Percentiles rank a stretch among this genome's conserved stretches.
Evolutionary conservation across 23 red algal genomes (phyloP).

Genomic region (Agarophyton chilense): DNA sequence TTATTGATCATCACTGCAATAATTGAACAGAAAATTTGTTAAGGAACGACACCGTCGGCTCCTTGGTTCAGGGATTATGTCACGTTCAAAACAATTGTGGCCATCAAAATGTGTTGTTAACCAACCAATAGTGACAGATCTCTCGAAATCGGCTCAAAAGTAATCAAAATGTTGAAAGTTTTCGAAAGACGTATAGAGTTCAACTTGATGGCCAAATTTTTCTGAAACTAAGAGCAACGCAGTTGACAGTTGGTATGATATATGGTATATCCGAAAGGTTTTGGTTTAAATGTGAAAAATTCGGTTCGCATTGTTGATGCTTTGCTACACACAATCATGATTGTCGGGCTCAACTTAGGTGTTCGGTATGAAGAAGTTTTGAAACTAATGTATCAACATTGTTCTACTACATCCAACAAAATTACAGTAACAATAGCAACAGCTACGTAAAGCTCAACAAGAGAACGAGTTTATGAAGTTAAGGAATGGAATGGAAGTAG

Average conservation of each 20-base stretch:
- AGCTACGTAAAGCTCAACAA: conserved; percentile 8
- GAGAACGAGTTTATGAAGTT: neutral
- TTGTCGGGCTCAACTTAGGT: conserved; percentile 20
- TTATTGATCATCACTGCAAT: conserved; percentile 30
- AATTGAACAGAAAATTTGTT: neutral
- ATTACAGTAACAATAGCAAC: neutral
- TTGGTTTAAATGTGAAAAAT: neutral
- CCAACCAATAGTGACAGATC: neutral
- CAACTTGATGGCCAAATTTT: neutral
- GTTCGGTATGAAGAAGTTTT: conserved; percentile 17
- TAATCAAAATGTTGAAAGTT: neutral
- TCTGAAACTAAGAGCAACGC: neutral
- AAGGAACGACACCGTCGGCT: neutral
- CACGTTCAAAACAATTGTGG: neutral
- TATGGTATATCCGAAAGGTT: conserved; percentile 14
- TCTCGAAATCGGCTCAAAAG: neutral
- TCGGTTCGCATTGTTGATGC: neutral
- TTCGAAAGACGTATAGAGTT: neutral
- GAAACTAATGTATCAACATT: neutral
- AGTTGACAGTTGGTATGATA: neutral
- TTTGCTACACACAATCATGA: neutral
- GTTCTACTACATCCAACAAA: neutral
- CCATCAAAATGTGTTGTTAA: neutral
- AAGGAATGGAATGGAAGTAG: neutral
- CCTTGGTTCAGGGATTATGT: conserved; percentile 12